Base-by-base conservation (phyloP, 192 early-diverging fungal genomes). In the Backusella sp. region DNA sequence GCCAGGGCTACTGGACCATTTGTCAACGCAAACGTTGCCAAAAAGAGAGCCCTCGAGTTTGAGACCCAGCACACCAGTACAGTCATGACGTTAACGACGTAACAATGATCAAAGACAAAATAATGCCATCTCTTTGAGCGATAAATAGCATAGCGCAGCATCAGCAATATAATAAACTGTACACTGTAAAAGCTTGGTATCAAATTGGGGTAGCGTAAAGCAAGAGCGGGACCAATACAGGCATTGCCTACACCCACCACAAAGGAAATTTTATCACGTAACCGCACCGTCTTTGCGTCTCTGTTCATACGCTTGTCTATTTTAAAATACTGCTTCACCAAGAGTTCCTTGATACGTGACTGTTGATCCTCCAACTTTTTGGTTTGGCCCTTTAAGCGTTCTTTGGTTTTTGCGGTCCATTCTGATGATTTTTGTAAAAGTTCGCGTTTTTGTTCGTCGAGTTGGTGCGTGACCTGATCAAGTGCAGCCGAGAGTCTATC, bases 1-100 rank as follows among this genome's bases (percentile, higher is more conserved):
- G 91, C 91, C 78, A 87, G 87, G n/a, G 85, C 85, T 1, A 92
- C 86, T 53, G 91, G 91, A 15, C 91, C 91, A 80, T 84, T 85
- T 21, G 91, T 86, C 37, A 39, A 39, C 37, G 37, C 37, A 39
- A 39, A 39, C 9, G 9, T 62, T 62, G 56, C 26, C 6, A 92
- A 69, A 37, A 72, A 78, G 68, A 39, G 37, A 11, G 37, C 37
- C 9, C 37, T 39, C 37, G 37, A 39, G 37, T 39, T 39, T 39
- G 37, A 39, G 37, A 39, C 37, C 37, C 37, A 39, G 37, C 37
- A 39, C 9, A 39, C 37, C 37, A 39, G 37, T 39, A 92, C 77
- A 11, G 85, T 78, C 41, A 89, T 76, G 21, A 76, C 74, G 79
- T 92, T 92, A 37, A 89, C 88, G 72, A 80, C 86, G 76, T 88